These are phyloP conservation scores for Sapria himalayana DNA, from an alignment of 345 rosid genomes.

Conservation along the genomic window DNA sequence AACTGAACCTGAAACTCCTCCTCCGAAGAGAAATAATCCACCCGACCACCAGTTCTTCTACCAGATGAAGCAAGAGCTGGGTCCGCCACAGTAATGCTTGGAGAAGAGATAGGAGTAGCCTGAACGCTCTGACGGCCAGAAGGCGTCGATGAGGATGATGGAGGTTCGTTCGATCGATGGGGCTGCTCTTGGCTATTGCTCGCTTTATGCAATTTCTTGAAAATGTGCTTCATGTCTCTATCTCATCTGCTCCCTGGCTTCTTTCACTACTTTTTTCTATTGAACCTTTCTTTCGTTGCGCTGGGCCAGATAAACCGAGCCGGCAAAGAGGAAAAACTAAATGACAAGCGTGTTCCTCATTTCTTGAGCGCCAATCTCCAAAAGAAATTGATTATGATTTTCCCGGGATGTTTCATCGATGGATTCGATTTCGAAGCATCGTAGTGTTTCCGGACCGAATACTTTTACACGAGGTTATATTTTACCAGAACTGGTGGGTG, in stretches of 20 bases:
- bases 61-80: background rate
- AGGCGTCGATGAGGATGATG: slow-evolving; percentile 11
- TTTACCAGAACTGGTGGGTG: no score
- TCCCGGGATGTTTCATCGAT: no score
- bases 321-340: slow-evolving; percentile 17
- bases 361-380: background rate
- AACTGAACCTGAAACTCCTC: slow-evolving; percentile 94
- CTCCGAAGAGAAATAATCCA: slow-evolving; percentile 64
- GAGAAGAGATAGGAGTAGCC: slow-evolving; percentile 30
- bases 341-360: slow-evolving; percentile 2
- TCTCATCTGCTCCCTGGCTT: slow-evolving; percentile 1
- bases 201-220: slow-evolving; percentile 76
- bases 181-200: slow-evolving; percentile 51
- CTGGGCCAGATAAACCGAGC: slow-evolving; percentile 1
- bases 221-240: slow-evolving; percentile 66
- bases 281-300: background rate
- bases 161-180: slow-evolving; percentile 49
- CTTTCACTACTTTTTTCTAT: slow-evolving; percentile 6
- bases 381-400: no score
- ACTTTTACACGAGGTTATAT: no score
- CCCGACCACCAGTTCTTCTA: slow-evolving; percentile 9
- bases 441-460: no score
- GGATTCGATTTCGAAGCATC: no score
- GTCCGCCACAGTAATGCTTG: slow-evolving; percentile 6
- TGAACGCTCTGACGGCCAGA: no score